Evolutionary conservation across 768 basidiomycete species (phyloP).

Genomic region (Amylocystis lapponica): DNA sequence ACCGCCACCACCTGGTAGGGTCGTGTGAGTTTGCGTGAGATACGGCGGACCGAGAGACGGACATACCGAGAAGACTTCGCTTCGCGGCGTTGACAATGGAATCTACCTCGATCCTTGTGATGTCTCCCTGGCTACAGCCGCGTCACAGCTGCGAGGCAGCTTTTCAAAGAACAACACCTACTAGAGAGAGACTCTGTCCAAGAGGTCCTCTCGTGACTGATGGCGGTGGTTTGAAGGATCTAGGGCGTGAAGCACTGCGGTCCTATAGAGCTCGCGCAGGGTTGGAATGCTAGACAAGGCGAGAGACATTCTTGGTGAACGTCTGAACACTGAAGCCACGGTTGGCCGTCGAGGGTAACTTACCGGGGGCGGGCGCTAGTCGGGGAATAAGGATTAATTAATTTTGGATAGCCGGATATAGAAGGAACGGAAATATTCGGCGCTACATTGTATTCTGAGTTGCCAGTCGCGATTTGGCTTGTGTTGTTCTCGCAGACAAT

Average conservation of each 20-base stretch:
- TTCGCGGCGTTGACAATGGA: slow-evolving; percentile 84
- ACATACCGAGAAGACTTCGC: slow-evolving; percentile 56
- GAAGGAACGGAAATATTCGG: too few relatives aligned
- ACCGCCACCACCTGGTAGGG: slow-evolving; percentile 63
- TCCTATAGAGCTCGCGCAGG: slow-evolving; percentile 47
- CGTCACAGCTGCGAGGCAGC: not conserved
- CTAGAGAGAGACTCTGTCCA: slow-evolving; percentile 65
- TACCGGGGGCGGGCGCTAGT: too few relatives aligned
- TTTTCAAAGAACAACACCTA: slow-evolving; percentile 30
- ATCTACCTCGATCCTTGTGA: slow-evolving; percentile 66
- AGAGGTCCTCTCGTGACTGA: slow-evolving; percentile 30
- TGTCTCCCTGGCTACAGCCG: slow-evolving; percentile 63
- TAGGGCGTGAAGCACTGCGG: slow-evolving; percentile 31
- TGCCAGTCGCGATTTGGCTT: slow-evolving; percentile 15
- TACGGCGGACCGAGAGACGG: not conserved
- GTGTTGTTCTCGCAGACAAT: slow-evolving; percentile 20
- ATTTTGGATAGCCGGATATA: too few relatives aligned
- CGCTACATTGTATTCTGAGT: not conserved
- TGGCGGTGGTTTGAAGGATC: slow-evolving; percentile 30
- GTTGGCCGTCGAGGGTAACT: too few relatives aligned
- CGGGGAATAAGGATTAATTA: too few relatives aligned
- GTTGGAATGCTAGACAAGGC: slow-evolving; percentile 48
- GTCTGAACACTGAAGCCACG: too few relatives aligned
- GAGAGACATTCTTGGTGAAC: slow-evolving; percentile 27
- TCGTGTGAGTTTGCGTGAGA: too few relatives aligned